These are phyloP conservation scores for Amphicarpaea edgeworthii DNA, from an alignment of 306 rosid genomes.

Conservation along the genomic window DNA sequence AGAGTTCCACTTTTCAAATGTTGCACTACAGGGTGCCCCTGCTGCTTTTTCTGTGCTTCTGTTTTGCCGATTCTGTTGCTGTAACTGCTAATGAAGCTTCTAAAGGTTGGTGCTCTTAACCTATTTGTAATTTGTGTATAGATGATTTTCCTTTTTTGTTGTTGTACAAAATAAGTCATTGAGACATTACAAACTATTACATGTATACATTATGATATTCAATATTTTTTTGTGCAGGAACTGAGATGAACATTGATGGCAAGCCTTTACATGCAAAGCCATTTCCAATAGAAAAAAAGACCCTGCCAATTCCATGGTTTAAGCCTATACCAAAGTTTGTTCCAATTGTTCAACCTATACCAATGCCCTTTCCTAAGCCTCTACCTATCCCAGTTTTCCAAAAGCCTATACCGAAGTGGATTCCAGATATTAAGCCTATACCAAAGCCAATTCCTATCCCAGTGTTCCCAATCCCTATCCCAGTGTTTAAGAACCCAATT, in stretches of 20 bases:
- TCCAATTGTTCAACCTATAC: not conserved
- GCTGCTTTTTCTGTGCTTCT: not conserved
- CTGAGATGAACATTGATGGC: not conserved
- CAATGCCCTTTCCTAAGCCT: not conserved
- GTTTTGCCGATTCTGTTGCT: not conserved
- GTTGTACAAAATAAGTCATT: slow-evolving; percentile 4
- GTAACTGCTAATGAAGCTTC: not conserved
- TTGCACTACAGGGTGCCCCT: slow-evolving; percentile 6
- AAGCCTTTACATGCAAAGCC: not conserved
- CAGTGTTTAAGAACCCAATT: not conserved
- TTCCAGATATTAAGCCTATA: not conserved
- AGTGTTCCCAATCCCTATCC: not conserved
- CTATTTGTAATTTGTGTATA: not conserved
- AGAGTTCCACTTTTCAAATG: not conserved
- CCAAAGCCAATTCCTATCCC: not conserved
- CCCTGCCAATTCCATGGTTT: not conserved
- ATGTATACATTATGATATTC: not conserved
- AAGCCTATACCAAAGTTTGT: not conserved
- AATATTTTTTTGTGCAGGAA: not conserved
- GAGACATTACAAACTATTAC: no score
- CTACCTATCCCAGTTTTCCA: not conserved
- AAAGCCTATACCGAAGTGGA: not conserved
- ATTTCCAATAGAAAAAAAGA: not conserved
- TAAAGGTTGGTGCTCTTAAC: not conserved
- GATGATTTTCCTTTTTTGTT: not conserved